Evolutionary conservation across 495 filamentous ascomycete genomes (phyloP).

Genomic region (Aspergillus sclerotioniger): DNA sequence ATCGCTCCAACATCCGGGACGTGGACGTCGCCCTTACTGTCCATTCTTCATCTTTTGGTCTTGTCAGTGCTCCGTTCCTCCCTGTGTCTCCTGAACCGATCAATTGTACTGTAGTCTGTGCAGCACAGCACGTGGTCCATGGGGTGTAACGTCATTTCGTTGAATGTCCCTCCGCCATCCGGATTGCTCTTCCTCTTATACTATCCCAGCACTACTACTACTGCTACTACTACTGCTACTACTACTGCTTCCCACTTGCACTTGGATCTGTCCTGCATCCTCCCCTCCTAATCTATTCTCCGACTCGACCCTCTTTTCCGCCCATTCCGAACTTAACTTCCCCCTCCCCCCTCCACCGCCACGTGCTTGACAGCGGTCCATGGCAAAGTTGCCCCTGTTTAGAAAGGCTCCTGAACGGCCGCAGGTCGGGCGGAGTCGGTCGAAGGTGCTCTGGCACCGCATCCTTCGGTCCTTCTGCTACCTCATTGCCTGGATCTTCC

Average conservation of each 20-base stretch:
- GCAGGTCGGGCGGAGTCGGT: constrained; percentile 24
- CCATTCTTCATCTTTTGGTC: not conserved
- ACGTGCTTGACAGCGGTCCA: constrained; percentile 8
- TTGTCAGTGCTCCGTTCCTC: not conserved
- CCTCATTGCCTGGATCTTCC: constrained; percentile 69
- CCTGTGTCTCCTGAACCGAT: not conserved
- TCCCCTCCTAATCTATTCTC: not conserved
- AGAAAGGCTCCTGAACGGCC: constrained; percentile 26
- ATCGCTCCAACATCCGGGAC: not conserved
- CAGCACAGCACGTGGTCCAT: constrained; percentile 2
- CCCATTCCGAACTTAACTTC: too few species aligned
- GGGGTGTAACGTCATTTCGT: constrained; percentile 2
- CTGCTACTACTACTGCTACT: not conserved
- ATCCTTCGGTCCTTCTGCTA: constrained; percentile 66
- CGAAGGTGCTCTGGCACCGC: constrained; percentile 39
- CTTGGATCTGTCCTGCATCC: not conserved
- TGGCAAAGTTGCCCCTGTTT: constrained; percentile 36
- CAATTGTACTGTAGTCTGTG: too few species aligned
- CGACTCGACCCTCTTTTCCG: not conserved
- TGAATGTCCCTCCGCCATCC: not conserved
- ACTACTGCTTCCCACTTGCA: not conserved
- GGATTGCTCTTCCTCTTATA: not conserved
- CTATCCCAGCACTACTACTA: too few species aligned
- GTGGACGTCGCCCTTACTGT: not conserved
- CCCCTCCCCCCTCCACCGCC: too few species aligned